phyloP scores from a whole-genome alignment of 768 basidiomycete genomes.

The Arthromyces matolae region DNA sequence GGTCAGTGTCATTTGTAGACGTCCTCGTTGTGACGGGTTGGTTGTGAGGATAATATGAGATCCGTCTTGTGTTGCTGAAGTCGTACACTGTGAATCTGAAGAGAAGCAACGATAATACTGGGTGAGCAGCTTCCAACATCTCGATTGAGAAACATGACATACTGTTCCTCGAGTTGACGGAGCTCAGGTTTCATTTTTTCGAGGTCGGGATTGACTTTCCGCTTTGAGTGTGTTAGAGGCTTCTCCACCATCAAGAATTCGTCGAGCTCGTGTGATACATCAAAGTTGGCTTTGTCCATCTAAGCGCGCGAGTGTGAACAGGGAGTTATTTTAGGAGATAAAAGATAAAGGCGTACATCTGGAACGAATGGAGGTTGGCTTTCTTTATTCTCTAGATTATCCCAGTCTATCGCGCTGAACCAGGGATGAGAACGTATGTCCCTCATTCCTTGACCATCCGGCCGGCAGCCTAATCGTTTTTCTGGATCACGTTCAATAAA shows the following conservation, averaged over 20 bases:
- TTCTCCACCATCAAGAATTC: conserved; percentile 98
- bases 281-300: conserved; percentile 98
- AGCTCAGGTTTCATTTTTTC: conserved; percentile 90
- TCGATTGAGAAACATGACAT: conserved; percentile 29
- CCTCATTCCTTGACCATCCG: conserved; percentile 64
- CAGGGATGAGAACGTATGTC: conserved; percentile 83
- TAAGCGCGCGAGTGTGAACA: conserved; percentile 35
- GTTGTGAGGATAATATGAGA: conserved; percentile 87
- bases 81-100: conserved; percentile 87
- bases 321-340: conserved; percentile 4
- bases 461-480: conserved; percentile 76
- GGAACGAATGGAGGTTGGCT: conserved; percentile 83
- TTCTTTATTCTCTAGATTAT: conserved; percentile 64
- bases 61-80: conserved; percentile 65
- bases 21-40: conserved; percentile 49
- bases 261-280: conserved; percentile 94
- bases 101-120: not conserved
- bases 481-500: conserved; percentile 80
- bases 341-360: conserved; percentile 58
- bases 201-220: conserved; percentile 81
- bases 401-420: conserved; percentile 84
- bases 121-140: conserved; percentile 4
- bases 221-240: conserved; percentile 90
- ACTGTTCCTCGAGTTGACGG: conserved; percentile 92
- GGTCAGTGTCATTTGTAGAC: conserved; percentile 39